Base-by-base conservation (phyloP, 345 rosid species). In the Sonneratia alba region DNA sequence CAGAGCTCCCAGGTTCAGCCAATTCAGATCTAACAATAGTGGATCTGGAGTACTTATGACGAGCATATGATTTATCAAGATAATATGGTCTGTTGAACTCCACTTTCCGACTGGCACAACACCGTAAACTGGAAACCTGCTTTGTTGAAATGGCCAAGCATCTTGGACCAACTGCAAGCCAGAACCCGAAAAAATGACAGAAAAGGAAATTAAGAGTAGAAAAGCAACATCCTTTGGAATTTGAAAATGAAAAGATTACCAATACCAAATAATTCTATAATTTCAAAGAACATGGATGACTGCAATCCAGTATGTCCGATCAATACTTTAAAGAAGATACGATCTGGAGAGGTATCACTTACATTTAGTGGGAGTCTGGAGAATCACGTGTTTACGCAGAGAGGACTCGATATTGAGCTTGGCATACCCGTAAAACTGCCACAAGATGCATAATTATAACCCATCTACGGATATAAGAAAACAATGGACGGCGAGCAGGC, bases 1-100 rank as follows among this genome's bases (percentile, higher is more conserved):
- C 87, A 43, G 96, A 73, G 42, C 63, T 77, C 47, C 91, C 91
- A 76, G 76, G 56, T 73, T 88, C 89, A 21, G 89, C 89, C 77
- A 89, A 77, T 82, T 87, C 87, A 69, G 91, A 87, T 85, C 85
- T 88, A 3, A 68, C 87, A 47, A 79, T 75, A 15, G 81, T 22
- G 36, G 9, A 36, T 75, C 87, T 83, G 62, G 75, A 40, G 48
- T 73, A 66, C 22, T 78, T 82, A 68, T 70, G 78, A 56, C 4
- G 69, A 37, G 76, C 72, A 53, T 65, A 72, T 59, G 79, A 76
- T 42, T 75, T 84, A 75, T 68, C 76, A 56, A 67, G 77, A 81
- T 47, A 61, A 77, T 42, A 38, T 11, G 57, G 45, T 70, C 71
- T 63, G 73, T 64, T 74, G 51, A 83, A 78, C 49, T 73, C 72